Conservation (phyloP, 148 eudicot genomes). For the Chenopodium berlandieri region DNA sequence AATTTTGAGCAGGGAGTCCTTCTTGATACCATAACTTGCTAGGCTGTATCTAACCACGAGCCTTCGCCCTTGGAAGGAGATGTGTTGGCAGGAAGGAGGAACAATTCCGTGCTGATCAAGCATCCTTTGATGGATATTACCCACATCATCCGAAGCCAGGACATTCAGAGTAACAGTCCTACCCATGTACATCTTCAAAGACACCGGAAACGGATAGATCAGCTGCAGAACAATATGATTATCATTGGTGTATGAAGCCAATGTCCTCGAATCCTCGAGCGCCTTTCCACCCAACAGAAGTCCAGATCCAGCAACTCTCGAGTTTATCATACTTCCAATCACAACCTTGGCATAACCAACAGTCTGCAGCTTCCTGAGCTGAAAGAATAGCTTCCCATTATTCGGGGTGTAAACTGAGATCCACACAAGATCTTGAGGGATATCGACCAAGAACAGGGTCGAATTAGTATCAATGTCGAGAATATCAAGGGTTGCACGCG, state of each 20-base stretch:
- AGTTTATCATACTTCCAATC: slow-evolving; percentile 21
- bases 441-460: slow-evolving; percentile 24
- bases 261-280: slow-evolving; percentile 26
- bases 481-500: slow-evolving; percentile 18
- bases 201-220: slow-evolving; percentile 21
- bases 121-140: slow-evolving; percentile 24
- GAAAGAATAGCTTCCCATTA: background rate
- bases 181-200: slow-evolving; percentile 17
- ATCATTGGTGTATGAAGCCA: slow-evolving; percentile 21
- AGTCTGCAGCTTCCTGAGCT: slow-evolving; percentile 30
- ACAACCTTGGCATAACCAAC: slow-evolving; percentile 26
- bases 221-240: slow-evolving; percentile 15
- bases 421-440: slow-evolving; percentile 27
- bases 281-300: background rate
- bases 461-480: slow-evolving; percentile 11
- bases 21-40: slow-evolving; percentile 20
- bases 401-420: slow-evolving; percentile 23
- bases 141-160: slow-evolving; percentile 12
- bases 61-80: slow-evolving; percentile 11
- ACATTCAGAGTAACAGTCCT: slow-evolving; percentile 7
- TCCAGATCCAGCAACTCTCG: background rate
- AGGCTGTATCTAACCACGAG: slow-evolving; percentile 16
- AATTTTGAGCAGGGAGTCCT: slow-evolving; percentile 19
- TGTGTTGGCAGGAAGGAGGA: background rate
- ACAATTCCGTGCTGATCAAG: background rate